Conservation (phyloP, 2,329 filamentous ascomycete species). For the Grosmannia serpens region DNA sequence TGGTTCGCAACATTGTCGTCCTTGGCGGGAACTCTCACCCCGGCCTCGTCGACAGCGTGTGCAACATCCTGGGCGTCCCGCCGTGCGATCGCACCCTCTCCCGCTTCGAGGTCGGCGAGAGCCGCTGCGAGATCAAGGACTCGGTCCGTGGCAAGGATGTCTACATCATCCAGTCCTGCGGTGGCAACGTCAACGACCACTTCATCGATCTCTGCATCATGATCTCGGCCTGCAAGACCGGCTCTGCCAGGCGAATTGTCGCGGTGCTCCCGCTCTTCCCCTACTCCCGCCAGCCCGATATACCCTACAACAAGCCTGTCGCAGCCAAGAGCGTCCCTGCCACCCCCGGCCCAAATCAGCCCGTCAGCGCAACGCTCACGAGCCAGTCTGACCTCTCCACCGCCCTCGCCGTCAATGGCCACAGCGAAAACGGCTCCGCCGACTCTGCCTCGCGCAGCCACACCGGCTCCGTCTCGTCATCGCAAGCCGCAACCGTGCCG, state of each 20-base stretch:
- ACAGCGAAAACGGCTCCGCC: constrained; percentile 21
- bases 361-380: constrained; percentile 52
- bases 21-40: constrained; percentile 91
- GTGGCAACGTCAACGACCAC: constrained; percentile 89
- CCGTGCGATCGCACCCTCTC: constrained; percentile 69
- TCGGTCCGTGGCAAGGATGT: constrained; percentile 97
- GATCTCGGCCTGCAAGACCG: constrained; percentile 86
- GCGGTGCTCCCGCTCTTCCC: constrained; percentile 92
- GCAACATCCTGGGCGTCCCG: constrained; percentile 79
- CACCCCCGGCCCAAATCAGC: constrained; percentile 64
- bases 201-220: constrained; percentile 95
- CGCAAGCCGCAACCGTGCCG: constrained; percentile 17
- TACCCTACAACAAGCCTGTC: constrained; percentile 78
- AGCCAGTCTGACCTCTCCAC: constrained; percentile 65
- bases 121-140: constrained; percentile 88
- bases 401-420: constrained; percentile 56
- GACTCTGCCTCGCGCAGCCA: constrained; percentile 22
- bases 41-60: constrained; percentile 73
- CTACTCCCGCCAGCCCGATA: constrained; percentile 90
- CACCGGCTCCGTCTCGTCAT: constrained; percentile 28
- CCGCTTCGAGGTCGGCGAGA: constrained; percentile 94
- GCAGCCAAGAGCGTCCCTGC: constrained; percentile 52
- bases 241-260: constrained; percentile 80
- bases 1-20: constrained; percentile 93
- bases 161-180: constrained; percentile 93